Conservation (phyloP, 805 yeast species). For the Candida germanica region DNA sequence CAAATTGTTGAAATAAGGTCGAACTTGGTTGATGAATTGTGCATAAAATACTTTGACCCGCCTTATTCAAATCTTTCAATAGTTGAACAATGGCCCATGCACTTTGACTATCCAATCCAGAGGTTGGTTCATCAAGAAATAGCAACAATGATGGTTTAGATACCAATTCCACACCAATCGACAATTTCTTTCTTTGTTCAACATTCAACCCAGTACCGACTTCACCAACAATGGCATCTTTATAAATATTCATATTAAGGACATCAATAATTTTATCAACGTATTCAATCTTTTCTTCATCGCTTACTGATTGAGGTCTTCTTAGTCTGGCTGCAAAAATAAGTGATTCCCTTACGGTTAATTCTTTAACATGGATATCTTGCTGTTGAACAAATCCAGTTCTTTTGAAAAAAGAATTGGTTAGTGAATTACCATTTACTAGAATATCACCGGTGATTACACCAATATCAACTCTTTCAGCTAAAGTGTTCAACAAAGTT, state of each 20-base stretch:
- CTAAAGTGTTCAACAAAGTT: slow-evolving; percentile 67
- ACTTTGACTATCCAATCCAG: slow-evolving; percentile 56
- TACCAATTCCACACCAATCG: slow-evolving; percentile 41
- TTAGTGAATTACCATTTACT: slow-evolving; percentile 66
- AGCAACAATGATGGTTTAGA: slow-evolving; percentile 38
- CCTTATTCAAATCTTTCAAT: slow-evolving; percentile 42
- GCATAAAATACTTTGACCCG: slow-evolving; percentile 66
- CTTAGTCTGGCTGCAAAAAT: slow-evolving; percentile 69
- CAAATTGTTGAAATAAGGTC: slow-evolving; percentile 40
- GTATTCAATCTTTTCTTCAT: slow-evolving; percentile 58
- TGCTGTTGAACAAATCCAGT: slow-evolving; percentile 84
- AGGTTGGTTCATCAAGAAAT: slow-evolving; percentile 62
- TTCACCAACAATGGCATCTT: slow-evolving; percentile 78
- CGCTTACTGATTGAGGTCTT: slow-evolving; percentile 58
- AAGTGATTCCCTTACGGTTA: slow-evolving; percentile 74
- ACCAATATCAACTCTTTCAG: slow-evolving; percentile 70
- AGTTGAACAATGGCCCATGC: slow-evolving; percentile 58
- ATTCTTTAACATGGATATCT: slow-evolving; percentile 65
- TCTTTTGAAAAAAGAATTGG: slow-evolving; percentile 66
- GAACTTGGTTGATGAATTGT: slow-evolving; percentile 57
- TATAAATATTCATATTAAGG: slow-evolving; percentile 65
- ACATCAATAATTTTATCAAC: slow-evolving; percentile 66
- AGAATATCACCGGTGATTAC: slow-evolving; percentile 57
- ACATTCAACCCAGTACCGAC: slow-evolving; percentile 59
- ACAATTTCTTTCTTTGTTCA: slow-evolving; percentile 40